A percentile compares a stretch with the other conserved stretches of the same genome.
Conservation (phyloP, 371 early-diverging fungal genomes). For the Syncephalastrum monosporum region DNA sequence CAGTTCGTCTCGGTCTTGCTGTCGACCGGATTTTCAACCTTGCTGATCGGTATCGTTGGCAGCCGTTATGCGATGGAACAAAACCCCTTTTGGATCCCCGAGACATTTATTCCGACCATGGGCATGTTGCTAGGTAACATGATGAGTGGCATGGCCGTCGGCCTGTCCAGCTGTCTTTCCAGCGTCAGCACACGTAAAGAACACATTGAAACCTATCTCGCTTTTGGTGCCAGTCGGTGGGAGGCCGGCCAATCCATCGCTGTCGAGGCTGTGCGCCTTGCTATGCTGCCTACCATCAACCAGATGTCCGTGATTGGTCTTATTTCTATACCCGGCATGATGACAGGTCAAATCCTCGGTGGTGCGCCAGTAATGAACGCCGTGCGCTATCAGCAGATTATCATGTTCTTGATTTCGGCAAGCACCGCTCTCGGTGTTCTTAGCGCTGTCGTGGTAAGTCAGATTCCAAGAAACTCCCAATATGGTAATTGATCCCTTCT, state of each 20-base stretch:
- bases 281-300: slow-evolving; percentile 84
- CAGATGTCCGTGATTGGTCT: slow-evolving; percentile 85
- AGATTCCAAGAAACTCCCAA: slow-evolving; percentile 30
- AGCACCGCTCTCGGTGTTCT: slow-evolving; percentile 67
- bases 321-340: slow-evolving; percentile 90
- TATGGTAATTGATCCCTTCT: neutral
- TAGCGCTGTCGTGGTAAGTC: slow-evolving; percentile 53
- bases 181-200: slow-evolving; percentile 63
- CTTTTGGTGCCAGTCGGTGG: slow-evolving; percentile 86
- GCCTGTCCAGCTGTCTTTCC: slow-evolving; percentile 58
- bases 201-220: slow-evolving; percentile 63
- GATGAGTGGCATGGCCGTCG: slow-evolving; percentile 84
- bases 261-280: slow-evolving; percentile 70
- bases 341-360: slow-evolving; percentile 89
- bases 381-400: slow-evolving; percentile 78
- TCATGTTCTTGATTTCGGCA: slow-evolving; percentile 82
- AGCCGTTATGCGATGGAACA: slow-evolving; percentile 74
- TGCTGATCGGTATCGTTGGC: slow-evolving; percentile 61
- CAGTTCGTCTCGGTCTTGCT: slow-evolving; percentile 52
- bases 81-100: slow-evolving; percentile 71
- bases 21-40: slow-evolving; percentile 48
- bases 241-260: slow-evolving; percentile 79
- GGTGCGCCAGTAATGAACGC: slow-evolving; percentile 84
- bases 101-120: slow-evolving; percentile 83
- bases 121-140: slow-evolving; percentile 87